Percentiles rank a stretch among this genome's conserved stretches.
These are phyloP conservation scores for Pontederia crassipes DNA, from an alignment of 176 grass and related monocot genomes.

Conservation along the genomic window DNA sequence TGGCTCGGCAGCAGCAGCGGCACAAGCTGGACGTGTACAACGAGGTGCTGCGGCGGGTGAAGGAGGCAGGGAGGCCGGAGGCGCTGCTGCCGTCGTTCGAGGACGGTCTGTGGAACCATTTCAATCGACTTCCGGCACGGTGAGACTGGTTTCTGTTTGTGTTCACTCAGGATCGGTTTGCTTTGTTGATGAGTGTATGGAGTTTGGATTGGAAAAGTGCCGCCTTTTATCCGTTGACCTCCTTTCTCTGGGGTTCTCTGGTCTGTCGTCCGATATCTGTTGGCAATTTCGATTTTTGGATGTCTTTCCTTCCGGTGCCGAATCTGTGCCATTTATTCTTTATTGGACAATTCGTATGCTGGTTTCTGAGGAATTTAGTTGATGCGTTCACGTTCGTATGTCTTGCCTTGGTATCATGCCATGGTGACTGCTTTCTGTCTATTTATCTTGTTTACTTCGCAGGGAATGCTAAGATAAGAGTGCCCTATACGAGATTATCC, in stretches of 20 bases:
- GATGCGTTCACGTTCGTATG: no score
- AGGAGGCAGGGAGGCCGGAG: conserved; percentile 26
- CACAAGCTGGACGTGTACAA: conserved; percentile 61
- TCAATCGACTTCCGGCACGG: conserved; percentile 70
- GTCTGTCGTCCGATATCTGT: not conserved
- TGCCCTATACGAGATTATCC: no score
- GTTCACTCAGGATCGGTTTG: not conserved
- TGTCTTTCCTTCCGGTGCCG: not conserved
- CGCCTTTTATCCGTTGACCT: not conserved
- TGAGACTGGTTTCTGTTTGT: not conserved
- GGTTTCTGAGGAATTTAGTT: no score
- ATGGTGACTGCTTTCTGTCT: no score
- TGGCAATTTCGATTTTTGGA: not conserved
- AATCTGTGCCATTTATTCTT: not conserved
- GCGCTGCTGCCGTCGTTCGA: conserved; percentile 43
- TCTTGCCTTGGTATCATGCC: no score
- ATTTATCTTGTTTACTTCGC: no score
- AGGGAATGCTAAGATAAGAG: no score
- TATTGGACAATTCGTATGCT: no score
- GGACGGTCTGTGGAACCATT: conserved; percentile 60
- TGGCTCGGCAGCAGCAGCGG: conserved; percentile 38
- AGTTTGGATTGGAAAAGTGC: not conserved
- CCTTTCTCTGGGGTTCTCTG: not conserved
- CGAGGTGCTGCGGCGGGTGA: conserved; percentile 44
- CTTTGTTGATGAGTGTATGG: not conserved